Conservation (phyloP, 139 green algal genomes). For the Eudorina sp. region DNA sequence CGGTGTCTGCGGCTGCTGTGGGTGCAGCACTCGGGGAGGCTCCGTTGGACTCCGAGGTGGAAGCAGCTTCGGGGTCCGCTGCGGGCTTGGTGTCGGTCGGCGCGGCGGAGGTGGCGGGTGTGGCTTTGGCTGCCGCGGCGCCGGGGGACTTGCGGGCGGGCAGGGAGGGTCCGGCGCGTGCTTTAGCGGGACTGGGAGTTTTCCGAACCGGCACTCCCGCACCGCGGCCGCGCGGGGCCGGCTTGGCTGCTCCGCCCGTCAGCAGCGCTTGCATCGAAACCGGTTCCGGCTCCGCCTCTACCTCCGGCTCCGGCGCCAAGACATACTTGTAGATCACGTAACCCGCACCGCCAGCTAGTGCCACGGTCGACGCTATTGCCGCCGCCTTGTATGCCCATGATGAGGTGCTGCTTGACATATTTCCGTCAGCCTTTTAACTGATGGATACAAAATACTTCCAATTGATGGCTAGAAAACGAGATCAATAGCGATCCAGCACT, state of each 20-base stretch:
- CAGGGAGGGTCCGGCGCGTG: background rate
- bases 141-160: slow-evolving; percentile 16
- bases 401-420: background rate
- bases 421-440: background rate
- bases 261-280: slow-evolving; percentile 39
- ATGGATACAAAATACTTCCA: background rate
- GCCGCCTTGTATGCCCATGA: slow-evolving; percentile 34
- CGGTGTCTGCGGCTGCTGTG: background rate
- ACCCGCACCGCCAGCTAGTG: slow-evolving; percentile 3
- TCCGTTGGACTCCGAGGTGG: background rate
- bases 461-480: too few relatives aligned
- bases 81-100: background rate
- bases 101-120: background rate
- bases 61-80: background rate
- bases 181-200: slow-evolving; percentile 2
- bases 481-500: too few relatives aligned
- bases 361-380: background rate
- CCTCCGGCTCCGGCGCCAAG: background rate
- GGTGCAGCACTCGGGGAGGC: background rate
- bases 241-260: slow-evolving; percentile 10
- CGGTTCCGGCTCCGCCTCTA: background rate
- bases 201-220: slow-evolving; percentile 14
- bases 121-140: background rate
- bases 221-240: background rate
- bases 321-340: slow-evolving; percentile 51